Evolutionary conservation across 2,329 filamentous ascomycete species (phyloP).

Genomic region (Plectosphaerella cucumerina): DNA sequence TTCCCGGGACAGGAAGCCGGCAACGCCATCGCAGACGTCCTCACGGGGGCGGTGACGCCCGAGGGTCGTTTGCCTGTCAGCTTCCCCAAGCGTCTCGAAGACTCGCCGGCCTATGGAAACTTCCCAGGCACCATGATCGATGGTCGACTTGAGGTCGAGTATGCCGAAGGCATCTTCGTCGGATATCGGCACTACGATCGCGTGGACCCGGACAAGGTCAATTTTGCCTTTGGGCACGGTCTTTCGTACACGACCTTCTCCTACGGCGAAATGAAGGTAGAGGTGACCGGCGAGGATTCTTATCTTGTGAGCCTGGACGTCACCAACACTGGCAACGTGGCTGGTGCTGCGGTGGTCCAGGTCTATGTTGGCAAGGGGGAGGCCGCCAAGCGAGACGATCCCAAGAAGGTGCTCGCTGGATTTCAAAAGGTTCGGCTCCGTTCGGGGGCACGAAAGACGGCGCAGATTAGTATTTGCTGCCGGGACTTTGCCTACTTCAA

Average conservation of each 20-base stretch:
- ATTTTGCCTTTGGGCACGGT: slow-evolving; percentile 65
- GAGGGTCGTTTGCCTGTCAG: slow-evolving; percentile 10
- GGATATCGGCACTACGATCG: slow-evolving; percentile 63
- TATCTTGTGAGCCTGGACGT: slow-evolving; percentile 45
- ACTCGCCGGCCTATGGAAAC: slow-evolving; percentile 9
- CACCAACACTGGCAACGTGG: slow-evolving; percentile 51
- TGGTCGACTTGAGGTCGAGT: slow-evolving; percentile 52
- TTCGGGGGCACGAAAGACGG: slow-evolving; percentile 12
- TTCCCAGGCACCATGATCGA: slow-evolving; percentile 9
- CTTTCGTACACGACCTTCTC: slow-evolving; percentile 62
- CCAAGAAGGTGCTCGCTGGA: slow-evolving; percentile 22
- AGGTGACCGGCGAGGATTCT: slow-evolving; percentile 32
- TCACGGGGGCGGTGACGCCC: slow-evolving; percentile 8
- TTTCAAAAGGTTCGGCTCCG: slow-evolving; percentile 22
- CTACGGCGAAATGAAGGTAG: slow-evolving; percentile 37
- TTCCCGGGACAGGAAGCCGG: slow-evolving; percentile 35
- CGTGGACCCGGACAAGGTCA: slow-evolving; percentile 44
- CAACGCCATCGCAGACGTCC: slow-evolving; percentile 6
- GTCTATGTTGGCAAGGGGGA: slow-evolving; percentile 36
- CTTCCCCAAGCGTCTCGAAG: slow-evolving; percentile 10
- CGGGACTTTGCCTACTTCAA: slow-evolving; percentile 23
- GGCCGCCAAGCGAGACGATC: slow-evolving; percentile 2
- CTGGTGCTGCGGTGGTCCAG: slow-evolving; percentile 52
- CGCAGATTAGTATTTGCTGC: slow-evolving; percentile 10
- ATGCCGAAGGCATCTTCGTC: slow-evolving; percentile 61